Evolutionary conservation across 345 rosid species (phyloP), one percentile per base, ranked within the genome.

Genomic region (Populus pruinosa): DNA sequence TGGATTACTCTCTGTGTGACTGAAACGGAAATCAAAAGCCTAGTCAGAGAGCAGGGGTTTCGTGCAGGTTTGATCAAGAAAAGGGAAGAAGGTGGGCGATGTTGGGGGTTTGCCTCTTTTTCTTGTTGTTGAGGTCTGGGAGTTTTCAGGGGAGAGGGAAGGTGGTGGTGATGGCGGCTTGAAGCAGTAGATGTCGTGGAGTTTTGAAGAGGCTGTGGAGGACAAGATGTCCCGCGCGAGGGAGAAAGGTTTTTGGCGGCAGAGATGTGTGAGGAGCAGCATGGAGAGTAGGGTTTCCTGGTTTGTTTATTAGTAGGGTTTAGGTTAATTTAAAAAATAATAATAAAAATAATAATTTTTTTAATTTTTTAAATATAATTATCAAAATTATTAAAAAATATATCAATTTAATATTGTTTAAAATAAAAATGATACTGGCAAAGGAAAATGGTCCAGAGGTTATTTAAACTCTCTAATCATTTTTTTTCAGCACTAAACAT

Each of bases 1-100:
- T 53, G 85, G 87, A 76, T 82, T 88, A 79, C 94, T 92, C 88
- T 91, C 97, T 6, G 99, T 92, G 88, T 96, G 93, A 75, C 98
- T 96, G 78, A 84, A 88, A 69, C 97, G 85, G 81, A 93, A 93
- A 87, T 93, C 98, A 72, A 96, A 92, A 2, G 94, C 97, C 9
- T 91, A 86, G 72, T 91, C 86, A 53, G 97, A 88, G 62, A 70
- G 84, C 8, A 55, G 41, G 74, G 89, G 81, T 81, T 90, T 93
- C 50, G 64, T 71, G 47, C 29, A 49, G 65, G 85, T 77, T 44
- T 80, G 82, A 68, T 93, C 96, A 33, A 33, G 36, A 33, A 33
- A 8, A 96, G 90, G 1, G 99, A 93, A 10, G 95, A 92, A 0
- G 99, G 94, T 1, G 29, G 29, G 29, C 29, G 29, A 1, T 27